These are phyloP conservation scores for Zygotorulaspora danielsina DNA, from an alignment of 805 yeast genomes.

Conservation along the genomic window DNA sequence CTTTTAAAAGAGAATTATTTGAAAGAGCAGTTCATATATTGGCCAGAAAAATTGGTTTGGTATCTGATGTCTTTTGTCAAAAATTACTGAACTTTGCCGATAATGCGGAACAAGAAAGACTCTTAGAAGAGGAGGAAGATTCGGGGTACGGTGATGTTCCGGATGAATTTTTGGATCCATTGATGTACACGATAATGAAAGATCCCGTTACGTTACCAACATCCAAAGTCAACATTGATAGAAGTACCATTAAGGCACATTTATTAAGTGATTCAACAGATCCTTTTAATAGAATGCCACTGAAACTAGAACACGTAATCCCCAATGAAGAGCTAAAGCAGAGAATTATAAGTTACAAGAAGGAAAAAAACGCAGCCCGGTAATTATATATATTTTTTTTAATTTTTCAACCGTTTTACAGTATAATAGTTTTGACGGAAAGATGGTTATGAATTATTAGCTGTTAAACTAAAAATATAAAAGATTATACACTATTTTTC, in stretches of 20 bases:
- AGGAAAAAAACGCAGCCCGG: slow-evolving; percentile 36
- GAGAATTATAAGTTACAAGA: slow-evolving; percentile 57
- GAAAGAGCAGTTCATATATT: slow-evolving; percentile 67
- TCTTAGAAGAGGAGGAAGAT: slow-evolving; percentile 75
- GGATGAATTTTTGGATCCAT: slow-evolving; percentile 93
- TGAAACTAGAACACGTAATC: slow-evolving; percentile 79
- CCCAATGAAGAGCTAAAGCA: slow-evolving; percentile 68
- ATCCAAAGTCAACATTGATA: slow-evolving; percentile 78
- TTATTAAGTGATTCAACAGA: slow-evolving; percentile 91
- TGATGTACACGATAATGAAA: slow-evolving; percentile 92
- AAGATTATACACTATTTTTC: slow-evolving; percentile 27
- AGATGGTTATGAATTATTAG: slow-evolving; percentile 8
- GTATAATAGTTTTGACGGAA: background rate
- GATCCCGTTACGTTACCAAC: slow-evolving; percentile 94
- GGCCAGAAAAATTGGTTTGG: slow-evolving; percentile 47
- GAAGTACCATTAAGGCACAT: slow-evolving; percentile 90
- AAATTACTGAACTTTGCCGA: slow-evolving; percentile 53
- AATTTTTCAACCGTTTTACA: background rate
- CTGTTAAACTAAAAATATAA: slow-evolving; percentile 17
- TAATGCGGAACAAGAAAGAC: slow-evolving; percentile 57
- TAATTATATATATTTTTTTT: background rate
- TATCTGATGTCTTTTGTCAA: slow-evolving; percentile 51
- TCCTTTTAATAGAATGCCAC: slow-evolving; percentile 92
- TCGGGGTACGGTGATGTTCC: slow-evolving; percentile 89
- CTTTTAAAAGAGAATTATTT: slow-evolving; percentile 66